Evolutionary conservation across 345 rosid species (phyloP), one percentile per base, ranked within the genome.

Genomic region (Toxicodendron radicans): DNA sequence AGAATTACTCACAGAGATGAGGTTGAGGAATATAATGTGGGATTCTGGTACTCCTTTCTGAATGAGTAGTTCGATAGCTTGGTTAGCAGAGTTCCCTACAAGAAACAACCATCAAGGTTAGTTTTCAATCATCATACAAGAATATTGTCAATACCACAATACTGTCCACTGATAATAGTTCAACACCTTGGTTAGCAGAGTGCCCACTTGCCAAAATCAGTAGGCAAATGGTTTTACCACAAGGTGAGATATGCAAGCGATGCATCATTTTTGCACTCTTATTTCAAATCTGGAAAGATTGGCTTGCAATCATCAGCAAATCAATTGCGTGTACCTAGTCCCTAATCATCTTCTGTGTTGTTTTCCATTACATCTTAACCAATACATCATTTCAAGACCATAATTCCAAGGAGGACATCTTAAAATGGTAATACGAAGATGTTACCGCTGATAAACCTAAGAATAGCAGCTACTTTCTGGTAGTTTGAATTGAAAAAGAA

Each of bases 1-100:
- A 43, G 45, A 67, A 70, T 38, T 14, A 73, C 88, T 95, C 70
- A 95, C 99, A 52, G 98, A 95, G 62, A 96, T 89, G 49, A 93
- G 94, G 69, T 93, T 96, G 24, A 96, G 87, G 87, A 96, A 96
- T 81, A 93, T 96, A 45, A 95, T 93, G 87, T 95, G 87, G 45
- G 97, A 86, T 83, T 93, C 99, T 32, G 99, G 99, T 12, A 95
- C 99, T 80, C 98, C 97, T 85, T 95, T 91, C 77, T 78, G 89
- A 73, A 93, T 81, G 58, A 95, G 97, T 58, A 95, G 89, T 72
- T 89, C 91, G 27, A 92, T 93, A 18, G 99, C 99, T 54, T 95
- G 97, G 78, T 89, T 93, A 3, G 99, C 98, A 58, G 94, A 95
- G 86, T 95, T 95, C 70, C 99, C 99, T 96, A 68, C 56, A 78